Percentiles rank a stretch among this genome's conserved stretches.
phyloP scores from a whole-genome alignment of 108 stramenopile genomes.

The Nannochloropsis gaditana region DNA sequence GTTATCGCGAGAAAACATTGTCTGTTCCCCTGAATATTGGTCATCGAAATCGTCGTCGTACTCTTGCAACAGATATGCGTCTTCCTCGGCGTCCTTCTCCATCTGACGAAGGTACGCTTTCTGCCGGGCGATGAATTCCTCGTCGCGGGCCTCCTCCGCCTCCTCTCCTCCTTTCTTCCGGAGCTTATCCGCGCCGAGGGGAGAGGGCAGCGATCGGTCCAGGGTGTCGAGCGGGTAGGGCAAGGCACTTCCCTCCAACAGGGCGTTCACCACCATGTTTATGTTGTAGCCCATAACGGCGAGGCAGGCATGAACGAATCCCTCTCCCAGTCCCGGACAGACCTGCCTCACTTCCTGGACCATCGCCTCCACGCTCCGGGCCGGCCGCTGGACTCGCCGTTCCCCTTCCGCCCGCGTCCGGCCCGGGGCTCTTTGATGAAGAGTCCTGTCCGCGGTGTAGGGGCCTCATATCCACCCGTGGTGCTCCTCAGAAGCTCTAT shows the following conservation, averaged over 20 bases:
- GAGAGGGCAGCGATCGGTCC: slow-evolving; percentile 11
- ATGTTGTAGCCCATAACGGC: slow-evolving; percentile 13
- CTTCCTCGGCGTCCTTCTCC: not conserved
- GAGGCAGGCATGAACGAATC: not conserved
- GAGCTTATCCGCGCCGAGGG: not conserved
- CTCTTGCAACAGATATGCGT: not conserved
- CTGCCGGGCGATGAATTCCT: not conserved
- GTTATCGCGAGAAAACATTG: not conserved
- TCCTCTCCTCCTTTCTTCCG: not conserved
- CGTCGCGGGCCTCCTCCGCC: not conserved
- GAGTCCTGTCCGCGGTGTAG: not conserved
- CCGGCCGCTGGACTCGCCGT: not conserved
- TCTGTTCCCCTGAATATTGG: not conserved
- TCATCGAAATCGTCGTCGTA: slow-evolving; percentile 5
- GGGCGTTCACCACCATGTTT: not conserved
- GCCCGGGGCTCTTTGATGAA: not conserved
- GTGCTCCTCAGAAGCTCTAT: not conserved
- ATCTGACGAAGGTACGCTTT: slow-evolving; percentile 4
- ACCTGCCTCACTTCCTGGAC: slow-evolving; percentile 16
- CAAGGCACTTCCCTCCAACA: slow-evolving; percentile 1
- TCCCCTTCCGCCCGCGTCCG: not conserved
- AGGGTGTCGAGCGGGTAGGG: not conserved
- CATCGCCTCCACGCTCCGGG: not conserved
- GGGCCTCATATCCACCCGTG: not conserved
- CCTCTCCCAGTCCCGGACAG: not conserved